Evolutionary conservation across 108 stramenopile genomes (phyloP), one percentile per base, ranked within the genome.

Genomic region (Halocafeteria seosinensis): DNA sequence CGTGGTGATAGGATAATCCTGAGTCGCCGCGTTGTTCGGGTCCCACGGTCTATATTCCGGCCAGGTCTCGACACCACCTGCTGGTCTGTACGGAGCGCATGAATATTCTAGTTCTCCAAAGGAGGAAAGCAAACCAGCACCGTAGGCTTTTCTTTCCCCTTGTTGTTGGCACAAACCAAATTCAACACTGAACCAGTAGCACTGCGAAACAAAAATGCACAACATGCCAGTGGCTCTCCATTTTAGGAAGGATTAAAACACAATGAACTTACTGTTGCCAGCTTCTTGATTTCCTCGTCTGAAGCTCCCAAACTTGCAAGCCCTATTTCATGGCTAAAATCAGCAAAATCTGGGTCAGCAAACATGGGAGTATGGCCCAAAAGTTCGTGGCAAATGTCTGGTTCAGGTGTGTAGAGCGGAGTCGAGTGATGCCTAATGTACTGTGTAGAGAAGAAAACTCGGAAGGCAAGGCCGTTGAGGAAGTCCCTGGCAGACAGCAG

Each of bases 301-400:
- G 73, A 76, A 3, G 94, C 94, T 9, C 94, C 94, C 21, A 95
- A 69, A 31, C 83, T 85, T 12, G 94, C 94, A 38, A 95, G 66
- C 53, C 94, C 94, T 62, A 92, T 91, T 68, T 92, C 90, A 73
- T 95, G 91, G 21, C 76, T 79, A 68, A 96, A 92, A 67, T 91
- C 89, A 38, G 87, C 86, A 83, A 96, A 96, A 68, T 92, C 91
- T 12, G 84, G 78, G 70, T 96, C 88, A 2, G 88, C 91, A 73
- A 96, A 91, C 87, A 92, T 85, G 23, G 94, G 91, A 23, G 89
- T 90, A 65, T 96, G 94, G n/a, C 90, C 87, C 24, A 88, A 70
- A 23, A 88, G 68, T 64, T 91, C 94, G 62, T 92, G 91, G 71
- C 88, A 90, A 67, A 96, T 89, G 61, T 96, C 91, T 1, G 94